Conservation (phyloP, 441 rosid genomes). For the Geranium incanum region DNA sequence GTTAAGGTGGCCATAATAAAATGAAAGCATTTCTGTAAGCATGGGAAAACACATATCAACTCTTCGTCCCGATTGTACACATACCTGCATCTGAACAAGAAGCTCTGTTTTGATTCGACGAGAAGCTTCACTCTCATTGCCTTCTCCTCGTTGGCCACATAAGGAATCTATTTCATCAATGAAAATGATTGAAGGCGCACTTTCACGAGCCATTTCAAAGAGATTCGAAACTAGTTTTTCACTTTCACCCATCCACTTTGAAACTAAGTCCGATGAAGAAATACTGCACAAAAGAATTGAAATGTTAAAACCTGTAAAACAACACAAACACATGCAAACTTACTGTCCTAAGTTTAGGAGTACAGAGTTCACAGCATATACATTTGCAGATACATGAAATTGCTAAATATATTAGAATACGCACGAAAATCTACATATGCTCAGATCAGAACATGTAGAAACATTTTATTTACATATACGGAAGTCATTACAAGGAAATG, state of each 20-base stretch:
- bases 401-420: background rate
- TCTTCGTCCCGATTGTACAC: constrained; percentile 8
- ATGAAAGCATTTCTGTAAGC: background rate
- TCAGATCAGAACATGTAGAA: background rate
- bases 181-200: constrained; percentile 95
- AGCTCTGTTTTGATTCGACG: constrained; percentile 99
- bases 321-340: constrained; percentile 5
- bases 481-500: background rate
- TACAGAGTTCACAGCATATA: background rate
- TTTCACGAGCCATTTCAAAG: constrained; percentile 96
- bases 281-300: constrained; percentile 39
- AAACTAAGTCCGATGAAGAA: constrained; percentile 95
- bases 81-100: constrained; percentile 99
- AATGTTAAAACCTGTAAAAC: constrained; percentile 8
- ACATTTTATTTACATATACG: constrained; percentile 3
- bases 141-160: constrained; percentile 97
- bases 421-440: background rate
- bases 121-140: constrained; percentile 99
- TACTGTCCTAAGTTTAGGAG: constrained; percentile 2
- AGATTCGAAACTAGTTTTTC: constrained; percentile 96
- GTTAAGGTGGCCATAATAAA: background rate
- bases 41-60: background rate
- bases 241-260: constrained; percentile 99
- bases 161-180: constrained; percentile 96
- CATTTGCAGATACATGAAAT: background rate